Conservation (phyloP, 208 protist genomes). For the Crithidia sp. region DNA sequence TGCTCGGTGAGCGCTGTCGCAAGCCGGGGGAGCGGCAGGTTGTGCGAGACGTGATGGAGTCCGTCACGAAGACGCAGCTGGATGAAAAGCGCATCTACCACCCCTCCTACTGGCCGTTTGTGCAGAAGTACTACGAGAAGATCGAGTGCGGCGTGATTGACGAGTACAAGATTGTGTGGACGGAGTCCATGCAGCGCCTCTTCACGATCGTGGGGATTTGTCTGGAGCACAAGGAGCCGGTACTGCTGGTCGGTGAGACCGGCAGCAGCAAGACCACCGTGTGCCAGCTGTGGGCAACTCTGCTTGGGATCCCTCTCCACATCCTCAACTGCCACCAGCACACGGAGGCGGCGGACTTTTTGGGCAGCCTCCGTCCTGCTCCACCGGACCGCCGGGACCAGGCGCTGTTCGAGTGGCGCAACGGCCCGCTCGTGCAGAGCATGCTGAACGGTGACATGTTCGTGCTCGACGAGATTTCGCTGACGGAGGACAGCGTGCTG, state of each 20-base stretch:
- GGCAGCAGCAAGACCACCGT: slow-evolving; percentile 99
- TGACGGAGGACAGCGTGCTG: slow-evolving; percentile 99
- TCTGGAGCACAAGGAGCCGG: slow-evolving; percentile 95
- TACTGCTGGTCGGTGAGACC: slow-evolving; percentile 99
- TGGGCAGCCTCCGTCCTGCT: slow-evolving; percentile 93
- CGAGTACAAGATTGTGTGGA: slow-evolving; percentile 96
- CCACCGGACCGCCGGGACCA: slow-evolving; percentile 77
- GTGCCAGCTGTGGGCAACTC: slow-evolving; percentile 94
- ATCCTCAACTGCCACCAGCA: slow-evolving; percentile 99
- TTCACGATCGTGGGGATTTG: slow-evolving; percentile 97
- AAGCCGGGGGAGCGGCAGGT: slow-evolving; percentile 94
- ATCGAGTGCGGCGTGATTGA: slow-evolving; percentile 73
- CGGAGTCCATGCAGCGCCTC: slow-evolving; percentile 95
- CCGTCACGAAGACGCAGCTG: slow-evolving; percentile 74
- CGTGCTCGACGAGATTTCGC: slow-evolving; percentile 99
- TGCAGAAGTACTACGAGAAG: slow-evolving; percentile 69
- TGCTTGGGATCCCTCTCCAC: slow-evolving; percentile 88
- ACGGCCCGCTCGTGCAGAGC: slow-evolving; percentile 98
- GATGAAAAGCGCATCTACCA: slow-evolving; percentile 75
- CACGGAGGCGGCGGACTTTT: slow-evolving; percentile 99
- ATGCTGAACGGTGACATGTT: slow-evolving; percentile 99
- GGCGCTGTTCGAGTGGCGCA: slow-evolving; percentile 98
- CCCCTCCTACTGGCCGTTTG: slow-evolving; percentile 84
- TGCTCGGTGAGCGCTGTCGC: slow-evolving; percentile 98
- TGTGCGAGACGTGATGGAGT: slow-evolving; percentile 93